Percentiles rank a stretch among this genome's conserved stretches.
Evolutionary conservation across 192 early-diverging fungal genomes (phyloP).

Genomic region (Chytriomyces sp.): DNA sequence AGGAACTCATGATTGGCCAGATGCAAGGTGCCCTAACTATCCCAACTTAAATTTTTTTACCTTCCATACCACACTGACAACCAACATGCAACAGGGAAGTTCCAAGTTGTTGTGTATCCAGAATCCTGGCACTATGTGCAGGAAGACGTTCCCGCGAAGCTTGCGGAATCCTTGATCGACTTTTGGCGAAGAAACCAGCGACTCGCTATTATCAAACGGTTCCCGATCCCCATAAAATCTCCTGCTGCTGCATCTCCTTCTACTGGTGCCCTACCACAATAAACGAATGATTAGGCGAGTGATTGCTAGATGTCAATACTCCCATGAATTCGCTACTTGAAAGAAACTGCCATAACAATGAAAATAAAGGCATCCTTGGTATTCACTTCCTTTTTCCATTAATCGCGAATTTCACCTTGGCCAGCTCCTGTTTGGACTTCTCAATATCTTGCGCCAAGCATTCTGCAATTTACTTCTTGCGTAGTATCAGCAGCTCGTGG

Average conservation of each 20-base stretch:
- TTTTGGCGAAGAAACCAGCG: conserved; percentile 43
- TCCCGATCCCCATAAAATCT: conserved; percentile 25
- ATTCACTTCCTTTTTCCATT: conserved; percentile 12
- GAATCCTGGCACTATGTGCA: conserved; percentile 50
- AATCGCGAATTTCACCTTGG: neutral
- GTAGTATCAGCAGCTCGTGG: conserved; percentile 25
- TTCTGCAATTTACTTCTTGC: conserved; percentile 4
- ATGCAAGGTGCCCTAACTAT: conserved; percentile 39
- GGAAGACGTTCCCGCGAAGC: conserved; percentile 51
- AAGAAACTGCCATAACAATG: too few species aligned
- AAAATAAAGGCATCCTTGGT: too few species aligned
- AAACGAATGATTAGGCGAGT: too few species aligned
- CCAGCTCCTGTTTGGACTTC: conserved; percentile 11
- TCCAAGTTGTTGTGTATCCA: conserved; percentile 51
- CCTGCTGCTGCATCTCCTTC: too few species aligned
- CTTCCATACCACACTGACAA: neutral
- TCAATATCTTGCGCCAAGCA: conserved; percentile 10
- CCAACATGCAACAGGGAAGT: conserved; percentile 36
- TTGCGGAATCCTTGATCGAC: conserved; percentile 38
- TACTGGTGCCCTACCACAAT: too few species aligned
- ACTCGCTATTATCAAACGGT: conserved; percentile 23
- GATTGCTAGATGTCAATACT: too few species aligned
- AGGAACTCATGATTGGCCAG: conserved; percentile 54
- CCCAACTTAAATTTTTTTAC: neutral
- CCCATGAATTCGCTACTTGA: too few species aligned